Evolutionary conservation across 257 asterid species (phyloP).

Genomic region (Salvia miltiorrhiza): DNA sequence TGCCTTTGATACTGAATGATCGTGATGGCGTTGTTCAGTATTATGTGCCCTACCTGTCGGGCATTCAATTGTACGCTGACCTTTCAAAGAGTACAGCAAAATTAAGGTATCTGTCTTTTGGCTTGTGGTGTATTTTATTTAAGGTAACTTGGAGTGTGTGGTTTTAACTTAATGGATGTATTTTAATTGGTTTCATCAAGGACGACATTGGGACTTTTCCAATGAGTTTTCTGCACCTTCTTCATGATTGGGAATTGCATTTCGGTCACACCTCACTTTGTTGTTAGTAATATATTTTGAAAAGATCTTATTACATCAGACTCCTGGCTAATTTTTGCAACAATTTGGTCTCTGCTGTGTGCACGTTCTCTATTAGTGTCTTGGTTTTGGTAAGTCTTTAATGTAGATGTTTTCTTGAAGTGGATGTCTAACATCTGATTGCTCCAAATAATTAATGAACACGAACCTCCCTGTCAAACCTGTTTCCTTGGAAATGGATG

Average conservation of each 20-base stretch:
- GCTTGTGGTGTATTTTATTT: neutral
- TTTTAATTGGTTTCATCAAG: slow-evolving; percentile 2
- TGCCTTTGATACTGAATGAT: slow-evolving; percentile 76
- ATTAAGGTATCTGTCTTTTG: slow-evolving; percentile 50
- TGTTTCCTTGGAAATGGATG: neutral
- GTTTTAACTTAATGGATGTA: neutral
- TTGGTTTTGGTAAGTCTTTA: neutral
- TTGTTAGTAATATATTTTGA: neutral
- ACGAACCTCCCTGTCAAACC: neutral
- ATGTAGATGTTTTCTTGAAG: neutral
- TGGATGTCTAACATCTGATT: neutral
- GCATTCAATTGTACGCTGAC: slow-evolving; percentile 81
- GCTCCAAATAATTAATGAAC: neutral
- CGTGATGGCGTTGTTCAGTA: slow-evolving; percentile 79
- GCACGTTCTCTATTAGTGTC: neutral
- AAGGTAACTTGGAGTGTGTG: neutral
- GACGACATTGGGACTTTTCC: neutral
- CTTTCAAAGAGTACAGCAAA: slow-evolving; percentile 56
- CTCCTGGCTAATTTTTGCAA: neutral
- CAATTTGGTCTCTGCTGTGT: neutral
- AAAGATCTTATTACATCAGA: neutral
- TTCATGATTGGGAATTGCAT: neutral
- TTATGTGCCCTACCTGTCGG: slow-evolving; percentile 90
- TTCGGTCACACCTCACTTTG: neutral
- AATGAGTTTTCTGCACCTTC: neutral